Evolutionary conservation across 2,329 filamentous ascomycete genomes (phyloP).

Genomic region (Biscogniauxia marginata): DNA sequence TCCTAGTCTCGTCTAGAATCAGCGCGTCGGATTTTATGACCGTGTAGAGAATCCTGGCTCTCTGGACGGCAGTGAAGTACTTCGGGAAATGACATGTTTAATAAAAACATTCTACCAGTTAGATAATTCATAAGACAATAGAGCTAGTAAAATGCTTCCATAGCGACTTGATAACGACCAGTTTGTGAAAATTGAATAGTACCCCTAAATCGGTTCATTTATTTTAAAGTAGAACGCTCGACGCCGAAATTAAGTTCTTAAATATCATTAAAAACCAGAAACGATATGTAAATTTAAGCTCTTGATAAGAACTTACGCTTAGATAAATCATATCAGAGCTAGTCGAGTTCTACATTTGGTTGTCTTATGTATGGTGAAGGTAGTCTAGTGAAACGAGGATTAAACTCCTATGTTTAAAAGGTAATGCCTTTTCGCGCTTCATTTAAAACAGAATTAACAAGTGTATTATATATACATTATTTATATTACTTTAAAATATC

Average conservation of each 20-base stretch:
- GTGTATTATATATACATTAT: no score
- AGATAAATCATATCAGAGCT: no score
- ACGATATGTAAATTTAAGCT: neutral
- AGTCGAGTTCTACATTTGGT: neutral
- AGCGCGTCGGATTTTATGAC: no score
- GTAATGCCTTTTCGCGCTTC: neutral
- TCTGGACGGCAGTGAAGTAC: no score
- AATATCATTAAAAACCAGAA: neutral
- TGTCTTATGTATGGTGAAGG: neutral
- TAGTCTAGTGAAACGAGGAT: neutral
- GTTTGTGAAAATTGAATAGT: neutral
- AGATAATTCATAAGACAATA: neutral
- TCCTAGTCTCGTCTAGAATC: no score
- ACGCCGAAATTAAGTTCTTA: neutral
- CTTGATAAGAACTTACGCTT: neutral
- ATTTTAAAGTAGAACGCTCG: neutral
- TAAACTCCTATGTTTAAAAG: neutral
- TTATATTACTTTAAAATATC: no score
- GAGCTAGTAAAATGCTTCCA: neutral
- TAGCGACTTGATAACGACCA: neutral
- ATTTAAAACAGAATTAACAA: neutral
- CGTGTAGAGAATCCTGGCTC: no score
- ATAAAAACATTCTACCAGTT: neutral
- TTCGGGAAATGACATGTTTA: no score
- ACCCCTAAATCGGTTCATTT: neutral